Evolutionary conservation across 2,329 filamentous ascomycete species (phyloP).

Genomic region (Fusarium armeniacum): DNA sequence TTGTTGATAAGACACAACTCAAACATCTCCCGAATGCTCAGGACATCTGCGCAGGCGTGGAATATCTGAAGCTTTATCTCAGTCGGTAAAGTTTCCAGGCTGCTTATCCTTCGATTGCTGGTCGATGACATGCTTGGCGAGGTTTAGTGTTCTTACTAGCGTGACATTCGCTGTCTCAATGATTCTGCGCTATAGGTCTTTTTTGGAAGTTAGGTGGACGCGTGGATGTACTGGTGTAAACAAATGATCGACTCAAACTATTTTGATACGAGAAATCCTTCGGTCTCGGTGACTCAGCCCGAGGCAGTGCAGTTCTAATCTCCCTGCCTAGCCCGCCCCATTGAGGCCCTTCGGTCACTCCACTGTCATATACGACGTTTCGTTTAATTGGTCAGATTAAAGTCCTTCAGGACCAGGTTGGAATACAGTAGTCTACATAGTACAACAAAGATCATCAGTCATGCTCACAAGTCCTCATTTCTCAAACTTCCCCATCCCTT

Average conservation of each 20-base stretch:
- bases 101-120: fast-evolving
- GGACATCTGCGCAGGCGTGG: not conserved
- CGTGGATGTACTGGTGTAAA: not conserved
- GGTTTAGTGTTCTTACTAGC: not conserved
- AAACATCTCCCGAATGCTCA: slow-evolving; percentile 1
- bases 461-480: not conserved
- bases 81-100: not conserved
- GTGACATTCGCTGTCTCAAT: not conserved
- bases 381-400: not conserved
- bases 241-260: not conserved
- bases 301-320: not conserved
- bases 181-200: too few species aligned
- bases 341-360: not conserved
- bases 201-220: not conserved
- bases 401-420: not conserved
- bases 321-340: too few species aligned
- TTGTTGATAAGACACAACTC: slow-evolving; percentile 1
- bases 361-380: fast-evolving
- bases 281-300: not conserved
- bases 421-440: not conserved
- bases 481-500: slow-evolving; percentile 26
- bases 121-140: not conserved
- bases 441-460: not conserved
- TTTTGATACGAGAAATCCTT: not conserved
- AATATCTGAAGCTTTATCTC: slow-evolving; percentile 17